Evolutionary conservation across 352 stramenopile species (phyloP).

Genomic region (Globisporangium polare): DNA sequence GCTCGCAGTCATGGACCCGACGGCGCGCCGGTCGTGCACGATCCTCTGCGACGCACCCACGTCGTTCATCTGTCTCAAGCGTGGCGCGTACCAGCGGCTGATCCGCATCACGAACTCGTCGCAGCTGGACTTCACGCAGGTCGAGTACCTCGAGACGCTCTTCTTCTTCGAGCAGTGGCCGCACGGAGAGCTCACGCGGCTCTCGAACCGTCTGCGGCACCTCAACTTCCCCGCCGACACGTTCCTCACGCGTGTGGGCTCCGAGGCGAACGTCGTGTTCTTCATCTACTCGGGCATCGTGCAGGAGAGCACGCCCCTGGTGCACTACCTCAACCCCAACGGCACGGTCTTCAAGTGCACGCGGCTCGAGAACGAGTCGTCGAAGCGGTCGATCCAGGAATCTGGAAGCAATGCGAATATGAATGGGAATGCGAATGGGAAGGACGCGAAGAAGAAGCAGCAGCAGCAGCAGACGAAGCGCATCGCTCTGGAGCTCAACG

Average conservation of each 20-base stretch:
- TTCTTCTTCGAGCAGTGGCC: constrained; percentile 79
- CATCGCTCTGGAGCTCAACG: constrained; percentile 61
- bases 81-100: constrained; percentile 75
- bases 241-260: constrained; percentile 63
- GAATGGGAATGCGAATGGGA: constrained; percentile 19
- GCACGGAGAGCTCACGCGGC: constrained; percentile 60
- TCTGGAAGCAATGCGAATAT: constrained; percentile 6
- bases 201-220: constrained; percentile 67
- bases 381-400: constrained; percentile 26
- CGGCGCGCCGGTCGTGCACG: constrained; percentile 62
- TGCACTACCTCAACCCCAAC: constrained; percentile 64
- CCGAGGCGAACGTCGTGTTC: constrained; percentile 68
- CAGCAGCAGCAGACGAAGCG: constrained; percentile 45
- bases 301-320: constrained; percentile 68
- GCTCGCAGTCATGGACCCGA: constrained; percentile 78
- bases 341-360: constrained; percentile 51
- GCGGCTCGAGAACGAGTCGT: constrained; percentile 33
- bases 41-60: constrained; percentile 66
- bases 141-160: constrained; percentile 80
- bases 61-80: constrained; percentile 85
- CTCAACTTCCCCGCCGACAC: constrained; percentile 59
- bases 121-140: constrained; percentile 74
- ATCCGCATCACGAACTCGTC: constrained; percentile 80
- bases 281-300: constrained; percentile 80
- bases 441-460: constrained; percentile 18